Conservation (phyloP, 2,329 filamentous ascomycete species). For the Tricladium varicosporioides region DNA sequence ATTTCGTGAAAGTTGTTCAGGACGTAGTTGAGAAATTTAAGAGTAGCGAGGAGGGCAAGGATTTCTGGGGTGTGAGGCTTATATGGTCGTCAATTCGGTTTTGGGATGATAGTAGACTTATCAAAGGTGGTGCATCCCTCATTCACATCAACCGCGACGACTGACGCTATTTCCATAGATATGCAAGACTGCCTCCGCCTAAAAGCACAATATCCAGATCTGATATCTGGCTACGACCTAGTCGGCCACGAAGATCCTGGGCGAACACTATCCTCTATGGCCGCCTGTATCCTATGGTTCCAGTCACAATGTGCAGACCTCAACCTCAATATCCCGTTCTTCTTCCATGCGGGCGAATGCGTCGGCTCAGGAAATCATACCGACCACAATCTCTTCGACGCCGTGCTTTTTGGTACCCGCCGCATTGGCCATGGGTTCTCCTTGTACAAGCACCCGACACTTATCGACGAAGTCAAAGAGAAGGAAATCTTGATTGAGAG, state of each 20-base stretch:
- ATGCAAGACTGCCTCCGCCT: conserved; percentile 83
- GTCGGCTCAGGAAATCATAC: conserved; percentile 67
- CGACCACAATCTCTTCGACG: conserved; percentile 81
- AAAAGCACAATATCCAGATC: conserved; percentile 71
- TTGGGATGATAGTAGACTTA: conserved; percentile 58
- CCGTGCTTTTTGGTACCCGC: conserved; percentile 76
- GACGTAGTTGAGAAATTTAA: conserved; percentile 77
- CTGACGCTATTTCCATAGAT: conserved; percentile 36
- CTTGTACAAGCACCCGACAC: conserved; percentile 82
- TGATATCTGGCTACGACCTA: conserved; percentile 82
- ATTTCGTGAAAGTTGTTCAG: conserved; percentile 66
- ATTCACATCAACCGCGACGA: not conserved
- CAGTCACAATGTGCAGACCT: conserved; percentile 72
- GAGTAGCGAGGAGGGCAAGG: conserved; percentile 60
- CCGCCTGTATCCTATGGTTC: conserved; percentile 88
- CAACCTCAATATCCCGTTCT: conserved; percentile 80
- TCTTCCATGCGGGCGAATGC: conserved; percentile 89
- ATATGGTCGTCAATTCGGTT: conserved; percentile 77
- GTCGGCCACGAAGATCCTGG: conserved; percentile 83
- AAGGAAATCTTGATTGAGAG: conserved; percentile 82
- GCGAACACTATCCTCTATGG: conserved; percentile 67
- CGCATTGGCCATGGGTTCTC: conserved; percentile 85
- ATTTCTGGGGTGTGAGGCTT: conserved; percentile 77
- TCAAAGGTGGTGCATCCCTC: conserved; percentile 45
- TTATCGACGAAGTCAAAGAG: conserved; percentile 82